Base-by-base conservation (phyloP, 169 alveolate species). In the Eimeria mitis region DNA sequence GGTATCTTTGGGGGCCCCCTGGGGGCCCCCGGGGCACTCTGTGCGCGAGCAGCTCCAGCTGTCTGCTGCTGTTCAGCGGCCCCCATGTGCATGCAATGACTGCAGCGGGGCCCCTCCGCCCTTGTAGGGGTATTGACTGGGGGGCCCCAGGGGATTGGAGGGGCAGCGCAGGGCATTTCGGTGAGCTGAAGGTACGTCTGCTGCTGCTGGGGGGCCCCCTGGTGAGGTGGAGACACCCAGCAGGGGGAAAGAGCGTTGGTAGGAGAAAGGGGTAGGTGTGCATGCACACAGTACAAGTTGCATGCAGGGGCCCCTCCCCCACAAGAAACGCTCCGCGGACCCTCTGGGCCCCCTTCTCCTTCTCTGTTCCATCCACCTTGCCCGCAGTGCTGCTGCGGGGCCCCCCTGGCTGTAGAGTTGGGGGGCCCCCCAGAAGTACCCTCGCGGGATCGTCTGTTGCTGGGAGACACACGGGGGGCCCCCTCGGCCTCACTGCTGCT, bases 241-340 rank as follows among this genome's bases (percentile, higher is more conserved):
- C 79, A 37, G 11, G 92, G 81, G n/a, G 79, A 56, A 65, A 13
- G 61, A 37, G 34, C 78, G 34, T 63, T 34, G 63, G 52, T 23
- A 37, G 81, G 63, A 63, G 92, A 63, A 59, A 85, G 47, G 28
- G 79, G 92, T 19, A 63, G 65, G 44, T 85, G 92, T 63, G 81
- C 92, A 42, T 85, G 92, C 70, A 56, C 90, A 59, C 90, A 83
- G 23, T 54, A 73, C n/a, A 73, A 56, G 54, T 73, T 73, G 83
- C 56, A 21, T 21, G 31, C 56, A 73, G 83, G 49, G 78, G 8
- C 83, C 54, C 34, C 83, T 21, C 34, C 83, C 13, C 16, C 83
- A 21, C 83, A 73, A 19, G 54, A 1, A 14, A 4, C 34, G 4
- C 37, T 19, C 34, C 83, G 56, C 19, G 34, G 56, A 19, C 56